Evolutionary conservation across 768 basidiomycete species (phyloP).

Genomic region (Clitopilus passeckerianus): DNA sequence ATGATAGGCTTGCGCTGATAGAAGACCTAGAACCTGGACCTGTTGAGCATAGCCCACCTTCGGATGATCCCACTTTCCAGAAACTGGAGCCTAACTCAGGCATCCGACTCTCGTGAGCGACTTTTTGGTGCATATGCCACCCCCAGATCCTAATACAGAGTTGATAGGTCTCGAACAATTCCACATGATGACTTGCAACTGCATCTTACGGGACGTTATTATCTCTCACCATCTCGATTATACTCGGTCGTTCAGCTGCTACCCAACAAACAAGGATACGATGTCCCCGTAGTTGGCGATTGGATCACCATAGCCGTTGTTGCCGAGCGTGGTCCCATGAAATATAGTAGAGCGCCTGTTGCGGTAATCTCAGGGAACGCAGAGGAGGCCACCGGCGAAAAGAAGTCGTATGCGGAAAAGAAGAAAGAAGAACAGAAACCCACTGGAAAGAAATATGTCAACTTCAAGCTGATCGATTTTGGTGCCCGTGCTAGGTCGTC

Average conservation of each 20-base stretch:
- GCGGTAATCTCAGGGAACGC: slow-evolving; percentile 43
- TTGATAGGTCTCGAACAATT: slow-evolving; percentile 61
- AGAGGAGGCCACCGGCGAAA: slow-evolving; percentile 24
- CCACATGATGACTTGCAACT: slow-evolving; percentile 77
- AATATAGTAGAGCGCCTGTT: slow-evolving; percentile 65
- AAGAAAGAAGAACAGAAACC: slow-evolving; percentile 29
- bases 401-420: slow-evolving; percentile 30
- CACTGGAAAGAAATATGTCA: slow-evolving; percentile 77
- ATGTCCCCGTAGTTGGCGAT: slow-evolving; percentile 88
- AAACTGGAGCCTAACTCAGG: slow-evolving; percentile 87
- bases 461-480: slow-evolving; percentile 80
- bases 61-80: slow-evolving; percentile 74
- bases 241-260: slow-evolving; percentile 82
- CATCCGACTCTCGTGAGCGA: slow-evolving; percentile 71
- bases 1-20: slow-evolving; percentile 64
- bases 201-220: slow-evolving; percentile 79
- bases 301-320: slow-evolving; percentile 97
- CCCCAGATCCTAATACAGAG: not conserved
- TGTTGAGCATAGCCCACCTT: slow-evolving; percentile 61
- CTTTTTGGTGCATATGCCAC: too few species aligned
- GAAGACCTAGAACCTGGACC: slow-evolving; percentile 81
- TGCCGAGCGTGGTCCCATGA: slow-evolving; percentile 82
- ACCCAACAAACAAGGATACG: slow-evolving; percentile 79
- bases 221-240: slow-evolving; percentile 81
- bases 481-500: slow-evolving; percentile 54